Evolutionary conservation across 345 rosid genomes (phyloP).

Genomic region (Acer campestre): DNA sequence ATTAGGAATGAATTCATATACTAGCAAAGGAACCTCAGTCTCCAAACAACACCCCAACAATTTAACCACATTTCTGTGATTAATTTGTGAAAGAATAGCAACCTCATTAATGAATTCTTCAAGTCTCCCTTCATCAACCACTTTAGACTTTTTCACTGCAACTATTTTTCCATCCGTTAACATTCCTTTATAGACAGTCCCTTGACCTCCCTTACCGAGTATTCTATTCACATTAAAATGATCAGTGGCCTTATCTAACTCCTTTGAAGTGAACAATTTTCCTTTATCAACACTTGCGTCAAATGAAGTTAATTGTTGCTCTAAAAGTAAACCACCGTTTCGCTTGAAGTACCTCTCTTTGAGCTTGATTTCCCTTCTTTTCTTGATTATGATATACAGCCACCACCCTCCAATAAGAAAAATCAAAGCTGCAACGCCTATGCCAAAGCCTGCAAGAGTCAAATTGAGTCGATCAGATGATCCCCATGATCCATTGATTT

Average conservation of each 20-base stretch:
- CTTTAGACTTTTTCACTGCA: background rate
- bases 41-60: no score
- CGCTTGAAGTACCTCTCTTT: background rate
- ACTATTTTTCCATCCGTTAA: background rate
- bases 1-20: background rate
- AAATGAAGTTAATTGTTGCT: background rate
- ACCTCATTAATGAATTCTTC: no score
- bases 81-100: no score
- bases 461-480: no score
- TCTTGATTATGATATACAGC: background rate
- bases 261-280: constrained; percentile 9
- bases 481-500: no score
- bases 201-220: constrained; percentile 16
- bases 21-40: no score
- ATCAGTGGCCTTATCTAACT: constrained; percentile 11
- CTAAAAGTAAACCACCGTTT: background rate
- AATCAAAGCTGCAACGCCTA: background rate
- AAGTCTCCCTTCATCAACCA: no score
- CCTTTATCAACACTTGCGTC: background rate
- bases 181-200: background rate
- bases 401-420: background rate
- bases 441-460: no score
- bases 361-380: background rate
- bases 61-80: no score
- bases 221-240: constrained; percentile 3